Percentiles rank a stretch among this genome's conserved stretches.
Conservation (phyloP, 768 basidiomycete genomes). For the Sistotremastrum niveocremeum region DNA sequence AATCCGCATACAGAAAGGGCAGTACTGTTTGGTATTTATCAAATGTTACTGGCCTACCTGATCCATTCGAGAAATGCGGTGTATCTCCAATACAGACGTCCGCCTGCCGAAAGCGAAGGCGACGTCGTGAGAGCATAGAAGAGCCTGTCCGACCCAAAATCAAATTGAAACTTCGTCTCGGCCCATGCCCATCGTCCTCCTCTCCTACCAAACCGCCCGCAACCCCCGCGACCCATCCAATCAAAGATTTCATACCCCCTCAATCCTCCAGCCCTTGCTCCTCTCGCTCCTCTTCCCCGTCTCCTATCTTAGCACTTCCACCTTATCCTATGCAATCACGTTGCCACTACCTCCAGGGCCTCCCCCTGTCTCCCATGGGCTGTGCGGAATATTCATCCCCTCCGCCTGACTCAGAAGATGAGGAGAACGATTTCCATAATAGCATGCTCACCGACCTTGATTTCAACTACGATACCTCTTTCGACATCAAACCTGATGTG, state of each 20-base stretch:
- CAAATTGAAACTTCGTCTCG: conserved; percentile 55
- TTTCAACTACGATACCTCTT: not conserved
- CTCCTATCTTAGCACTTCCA: conserved; percentile 10
- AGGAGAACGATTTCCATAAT: conserved; percentile 31
- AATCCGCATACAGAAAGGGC: conserved; percentile 61
- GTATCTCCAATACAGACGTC: conserved; percentile 53
- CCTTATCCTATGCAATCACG: not conserved
- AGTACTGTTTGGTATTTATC: conserved; percentile 76
- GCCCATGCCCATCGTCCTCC: conserved; percentile 27
- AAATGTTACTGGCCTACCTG: conserved; percentile 58
- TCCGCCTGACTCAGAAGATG: conserved; percentile 61
- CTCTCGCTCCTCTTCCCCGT: conserved; percentile 17
- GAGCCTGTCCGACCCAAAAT: conserved; percentile 41
- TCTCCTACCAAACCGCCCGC: conserved; percentile 12
- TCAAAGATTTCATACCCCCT: conserved; percentile 33
- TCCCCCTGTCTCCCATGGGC: conserved; percentile 44
- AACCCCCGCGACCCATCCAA: conserved; percentile 21
- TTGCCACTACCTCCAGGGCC: not conserved
- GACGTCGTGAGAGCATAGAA: conserved; percentile 19
- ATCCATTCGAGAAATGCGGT: conserved; percentile 63
- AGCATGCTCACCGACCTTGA: conserved; percentile 11
- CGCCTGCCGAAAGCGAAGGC: conserved; percentile 16
- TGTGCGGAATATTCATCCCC: conserved; percentile 45
- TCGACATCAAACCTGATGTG: not conserved
- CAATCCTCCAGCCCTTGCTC: conserved; percentile 32